Percentiles rank a stretch among this genome's conserved stretches.
Conservation (phyloP, 805 yeast genomes). For the Pichia eremophila region DNA sequence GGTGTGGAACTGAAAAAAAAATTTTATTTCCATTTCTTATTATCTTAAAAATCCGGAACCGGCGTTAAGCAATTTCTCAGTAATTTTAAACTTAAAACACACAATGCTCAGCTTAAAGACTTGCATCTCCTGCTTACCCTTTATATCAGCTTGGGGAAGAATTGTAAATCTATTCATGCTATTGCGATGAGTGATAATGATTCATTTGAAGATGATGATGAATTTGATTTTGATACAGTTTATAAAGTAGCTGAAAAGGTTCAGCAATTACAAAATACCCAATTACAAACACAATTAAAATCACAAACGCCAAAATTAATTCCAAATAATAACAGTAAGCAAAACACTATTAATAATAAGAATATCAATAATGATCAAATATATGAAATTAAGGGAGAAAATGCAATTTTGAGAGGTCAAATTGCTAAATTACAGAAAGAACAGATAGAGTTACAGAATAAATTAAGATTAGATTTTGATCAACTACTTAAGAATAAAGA, state of each 20-base stretch:
- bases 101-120: no score
- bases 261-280: background rate
- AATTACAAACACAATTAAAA: background rate
- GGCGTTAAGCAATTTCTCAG: background rate
- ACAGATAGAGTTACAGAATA: constrained; percentile 28
- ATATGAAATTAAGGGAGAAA: constrained; percentile 64
- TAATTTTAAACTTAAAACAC: no score
- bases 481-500: constrained; percentile 16
- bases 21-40: background rate
- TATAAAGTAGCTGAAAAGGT: constrained; percentile 1
- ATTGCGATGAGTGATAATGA: background rate
- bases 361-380: constrained; percentile 14
- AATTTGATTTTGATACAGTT: constrained; percentile 3
- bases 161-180: background rate
- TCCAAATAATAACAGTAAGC: no score
- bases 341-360: background rate
- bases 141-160: no score
- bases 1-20: background rate
- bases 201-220: constrained; percentile 7
- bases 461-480: constrained; percentile 26
- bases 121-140: no score
- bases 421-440: constrained; percentile 36
- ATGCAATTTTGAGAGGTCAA: constrained; percentile 65
- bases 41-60: background rate
- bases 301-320: background rate